Base-by-base conservation (phyloP, 2,329 filamentous ascomycete species). In the Colletotrichum sp. region DNA sequence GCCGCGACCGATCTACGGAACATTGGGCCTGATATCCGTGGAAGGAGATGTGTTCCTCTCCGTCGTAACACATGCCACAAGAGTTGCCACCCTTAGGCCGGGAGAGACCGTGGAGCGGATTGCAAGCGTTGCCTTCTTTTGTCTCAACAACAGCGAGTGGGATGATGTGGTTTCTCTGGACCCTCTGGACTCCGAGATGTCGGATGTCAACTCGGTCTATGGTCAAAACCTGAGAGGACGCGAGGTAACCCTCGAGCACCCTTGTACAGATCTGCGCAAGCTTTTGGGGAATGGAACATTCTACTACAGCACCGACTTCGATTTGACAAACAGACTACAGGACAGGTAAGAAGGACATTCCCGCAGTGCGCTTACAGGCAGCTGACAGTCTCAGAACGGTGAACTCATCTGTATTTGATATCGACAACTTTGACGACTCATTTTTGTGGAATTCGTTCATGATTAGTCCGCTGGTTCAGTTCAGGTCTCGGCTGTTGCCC, bases 381-480 rank as follows among this genome's bases (percentile, higher is more conserved):
- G 48, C 43, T 34, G 69, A 28, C 76, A 78, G 56, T 30, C 34
- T 4, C 76, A 95, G 94, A 80, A 92, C 93, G 16, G 91, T 94
- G 72, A 95, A 96, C 82, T 92, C 92, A 25, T 90, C 93, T 60
- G 93, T 94, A 1, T 96, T 98, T 77, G 95, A 98, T 77, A 95
- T 98, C 76, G 96, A 98, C 82, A 97, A 95, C 81, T 93, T 98
- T 77, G 96, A 99, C 83, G 94, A 96, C 80, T 94, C 94, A 2
- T 98, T 98, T 82, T 86, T 99, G 22, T 99, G 97, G 97, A 99
- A 99, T 82, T 97, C 95, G 5, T 98, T 97, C 85, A 98, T 99
- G 96, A 98, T 99, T 80, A 93, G 94, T 78, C 96, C 97, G 7
- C 89, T 99, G 70, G 93, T 98, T 34, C 91, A 96, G 83, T 98